Base-by-base conservation (phyloP, 2,329 filamentous ascomycete genomes). In the Colletotrichum lindemuthianum region DNA sequence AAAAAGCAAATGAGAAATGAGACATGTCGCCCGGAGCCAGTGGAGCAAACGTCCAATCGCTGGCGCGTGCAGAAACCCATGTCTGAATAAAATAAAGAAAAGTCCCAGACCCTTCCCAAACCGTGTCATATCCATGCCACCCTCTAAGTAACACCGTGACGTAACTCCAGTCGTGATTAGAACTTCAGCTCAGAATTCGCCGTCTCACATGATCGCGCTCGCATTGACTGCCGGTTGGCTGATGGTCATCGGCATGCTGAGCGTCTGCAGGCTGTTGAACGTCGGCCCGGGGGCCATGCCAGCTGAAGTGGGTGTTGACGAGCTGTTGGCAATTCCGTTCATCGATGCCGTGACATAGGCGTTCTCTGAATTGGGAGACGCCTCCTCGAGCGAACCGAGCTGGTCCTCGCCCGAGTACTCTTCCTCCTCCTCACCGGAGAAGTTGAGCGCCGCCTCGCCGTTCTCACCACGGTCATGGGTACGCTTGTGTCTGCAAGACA, bases 391-490 rank as follows among this genome's bases (percentile, higher is more conserved):
- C 43, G 92, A 90, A 56, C 91, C 90, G 59, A 95, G 88, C 36
- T 94, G 91, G 70, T 96, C 92, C 69, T 96, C 93, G 66, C 95
- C 92, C 40, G 88, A 89, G 71, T 84, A 89, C 59, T 96, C 92
- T 73, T 97, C 93, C 70, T 95, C 88, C 49, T 96, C 93, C 71
- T 97, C 93, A 61, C 95, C 93, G 43, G 91, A 90, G 65, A 89
- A 85, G 73, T 84, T 85, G 72, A 89, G 83, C 63, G 76, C 76
- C 55, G 81, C 82, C 47, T 90, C 88, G 45, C 77, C 82, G 40
- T 86, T 87, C 53, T 90, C 88, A 61, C 84, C 84, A 58, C 86
- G 90, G 76, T 86, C 90, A 71, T 90, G 88, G 10, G 87, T 88
- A 47, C 88, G 86, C 83, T 97, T 96, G 80, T 98, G 95, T 72